Conservation (phyloP, 768 basidiomycete genomes). For the Auricularia sp. region DNA sequence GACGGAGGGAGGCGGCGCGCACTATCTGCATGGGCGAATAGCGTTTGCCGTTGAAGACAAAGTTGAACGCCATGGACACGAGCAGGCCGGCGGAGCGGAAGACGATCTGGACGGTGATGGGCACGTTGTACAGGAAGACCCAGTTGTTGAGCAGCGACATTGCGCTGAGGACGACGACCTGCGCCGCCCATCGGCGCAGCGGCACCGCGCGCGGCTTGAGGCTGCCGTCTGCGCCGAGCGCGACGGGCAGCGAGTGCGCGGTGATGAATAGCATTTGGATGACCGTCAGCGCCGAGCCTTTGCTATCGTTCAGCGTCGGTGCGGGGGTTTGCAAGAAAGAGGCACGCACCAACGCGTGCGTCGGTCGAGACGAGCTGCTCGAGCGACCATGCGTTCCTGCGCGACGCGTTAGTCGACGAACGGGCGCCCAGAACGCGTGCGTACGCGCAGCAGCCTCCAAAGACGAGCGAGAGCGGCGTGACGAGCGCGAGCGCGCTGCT, state of each 20-base stretch:
- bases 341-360: constrained; percentile 49
- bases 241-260: constrained; percentile 52
- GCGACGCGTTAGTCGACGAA: constrained; percentile 6
- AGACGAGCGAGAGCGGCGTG: constrained; percentile 47
- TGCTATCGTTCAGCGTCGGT: not conserved
- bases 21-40: not conserved
- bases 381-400: constrained; percentile 68
- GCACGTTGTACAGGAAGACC: constrained; percentile 69
- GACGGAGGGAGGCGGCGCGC: not conserved
- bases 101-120: constrained; percentile 70
- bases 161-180: constrained; percentile 57
- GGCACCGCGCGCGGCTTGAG: constrained; percentile 64
- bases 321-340: not conserved
- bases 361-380: constrained; percentile 64
- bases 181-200: constrained; percentile 52
- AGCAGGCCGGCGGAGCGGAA: constrained; percentile 69
- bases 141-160: constrained; percentile 72
- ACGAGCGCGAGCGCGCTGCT: constrained; percentile 7
- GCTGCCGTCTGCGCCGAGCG: constrained; percentile 30
- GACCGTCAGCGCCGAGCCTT: constrained; percentile 77
- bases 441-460: constrained; percentile 79
- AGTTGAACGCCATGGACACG: not conserved
- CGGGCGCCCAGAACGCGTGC: constrained; percentile 18
- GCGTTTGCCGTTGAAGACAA: constrained; percentile 9
- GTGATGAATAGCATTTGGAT: constrained; percentile 77